Evolutionary conservation across 257 asterid species (phyloP).

Genomic region (Salvia rosmarinus): DNA sequence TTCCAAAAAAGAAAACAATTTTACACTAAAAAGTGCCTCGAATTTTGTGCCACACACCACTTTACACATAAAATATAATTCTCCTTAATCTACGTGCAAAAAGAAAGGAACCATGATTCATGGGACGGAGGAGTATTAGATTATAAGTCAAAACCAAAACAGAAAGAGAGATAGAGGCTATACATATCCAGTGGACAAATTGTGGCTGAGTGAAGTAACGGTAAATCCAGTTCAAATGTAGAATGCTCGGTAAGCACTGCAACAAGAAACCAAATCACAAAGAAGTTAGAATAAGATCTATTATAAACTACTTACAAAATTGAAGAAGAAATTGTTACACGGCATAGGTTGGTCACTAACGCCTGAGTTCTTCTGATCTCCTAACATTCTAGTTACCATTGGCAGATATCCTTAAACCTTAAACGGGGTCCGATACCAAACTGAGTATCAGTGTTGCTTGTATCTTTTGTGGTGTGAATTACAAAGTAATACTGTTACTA

Average conservation of each 20-base stretch:
- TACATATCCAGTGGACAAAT: constrained; percentile 86
- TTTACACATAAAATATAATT: too few relatives aligned
- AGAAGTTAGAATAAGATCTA: constrained; percentile 5
- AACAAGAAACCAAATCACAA: constrained; percentile 28
- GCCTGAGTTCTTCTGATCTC: constrained; percentile 3
- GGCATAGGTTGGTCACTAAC: background rate
- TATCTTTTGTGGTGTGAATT: too few relatives aligned
- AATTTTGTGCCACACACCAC: too few relatives aligned
- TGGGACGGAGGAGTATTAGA: too few relatives aligned
- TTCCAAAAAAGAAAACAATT: too few relatives aligned
- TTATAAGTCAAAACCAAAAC: background rate
- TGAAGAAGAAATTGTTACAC: background rate
- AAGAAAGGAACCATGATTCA: too few relatives aligned
- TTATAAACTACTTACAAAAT: background rate
- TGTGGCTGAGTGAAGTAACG: constrained; percentile 92
- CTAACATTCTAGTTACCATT: background rate
- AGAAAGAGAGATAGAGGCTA: constrained; percentile 33
- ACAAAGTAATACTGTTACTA: too few relatives aligned
- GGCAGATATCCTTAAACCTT: constrained; percentile 1
- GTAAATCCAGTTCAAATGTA: constrained; percentile 90
- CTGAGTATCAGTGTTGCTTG: too few relatives aligned
- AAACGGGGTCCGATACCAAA: too few relatives aligned
- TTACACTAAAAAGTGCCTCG: too few relatives aligned
- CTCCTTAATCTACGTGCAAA: too few relatives aligned
- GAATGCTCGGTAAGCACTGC: constrained; percentile 77